phyloP scores from a whole-genome alignment of 257 asterid genomes.

The Euphrasia confusa region DNA sequence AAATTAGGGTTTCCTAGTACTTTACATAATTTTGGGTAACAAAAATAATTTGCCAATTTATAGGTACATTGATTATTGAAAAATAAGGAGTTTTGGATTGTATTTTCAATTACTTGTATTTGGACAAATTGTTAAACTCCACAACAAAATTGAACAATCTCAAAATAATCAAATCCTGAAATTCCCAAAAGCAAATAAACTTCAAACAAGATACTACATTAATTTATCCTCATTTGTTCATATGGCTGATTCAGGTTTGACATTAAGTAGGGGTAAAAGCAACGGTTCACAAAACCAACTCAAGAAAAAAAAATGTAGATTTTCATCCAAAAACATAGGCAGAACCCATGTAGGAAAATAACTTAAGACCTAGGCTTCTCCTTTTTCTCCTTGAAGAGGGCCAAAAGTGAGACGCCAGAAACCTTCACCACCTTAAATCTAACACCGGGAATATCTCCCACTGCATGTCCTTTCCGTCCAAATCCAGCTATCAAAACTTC shows the following conservation, averaged over 20 bases:
- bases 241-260: constrained; percentile 10
- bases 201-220: constrained; percentile 3
- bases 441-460: constrained; percentile 67
- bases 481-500: constrained; percentile 63
- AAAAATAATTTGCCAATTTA: no score
- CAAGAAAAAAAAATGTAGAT: neutral
- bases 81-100: no score
- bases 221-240: constrained; percentile 10
- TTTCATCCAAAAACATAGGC: constrained; percentile 20
- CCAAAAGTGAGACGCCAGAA: constrained; percentile 59
- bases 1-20: no score
- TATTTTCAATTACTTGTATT: no score
- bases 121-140: no score
- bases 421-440: constrained; percentile 61
- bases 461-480: constrained; percentile 61
- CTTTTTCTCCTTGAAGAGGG: constrained; percentile 58
- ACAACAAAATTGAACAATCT: no score
- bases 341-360: constrained; percentile 1
- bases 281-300: constrained; percentile 6
- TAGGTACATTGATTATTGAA: no score
- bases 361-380: constrained; percentile 53
- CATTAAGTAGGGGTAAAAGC: neutral
- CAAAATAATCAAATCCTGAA: neutral
- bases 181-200: constrained; percentile 1
- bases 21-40: neutral